Evolutionary conservation across 2,329 filamentous ascomycete genomes (phyloP), one percentile per base, ranked within the genome.

Genomic region (Pseudocercospora fuligena): DNA sequence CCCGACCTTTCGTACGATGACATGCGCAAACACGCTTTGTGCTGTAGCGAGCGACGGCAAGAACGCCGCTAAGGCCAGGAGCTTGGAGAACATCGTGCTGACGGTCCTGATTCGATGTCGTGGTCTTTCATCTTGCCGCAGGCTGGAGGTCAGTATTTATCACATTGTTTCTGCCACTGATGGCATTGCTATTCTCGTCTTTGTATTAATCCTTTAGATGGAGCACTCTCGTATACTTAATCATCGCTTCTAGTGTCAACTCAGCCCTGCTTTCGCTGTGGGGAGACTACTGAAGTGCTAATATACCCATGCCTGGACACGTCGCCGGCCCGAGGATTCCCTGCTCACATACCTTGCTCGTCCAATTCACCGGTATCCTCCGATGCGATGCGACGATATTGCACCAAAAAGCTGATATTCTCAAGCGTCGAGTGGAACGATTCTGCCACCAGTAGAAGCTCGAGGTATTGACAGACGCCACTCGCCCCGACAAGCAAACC

Each of bases 1-100:
- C 6, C 31, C 21, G 21, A 21, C 6, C 14, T 11, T 21, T 16
- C 51, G 19, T 61, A 65, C 66, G 12, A 69, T 53, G 9, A 69
- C 64, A 54, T 69, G 66, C 21, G 66, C 66, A 40, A 69, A 69
- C n/a, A 64, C 66, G 56, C 59, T 64, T 27, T 69, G 66, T n/a
- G 66, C 66, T 21, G 31, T 19, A 12, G 64, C 57, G 29, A 64
- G 31, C 6, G 64, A 36, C 14, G 66, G 66, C 14, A 66, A 33
- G 21, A 64, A 33, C 16, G 61, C 57, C 6, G 61, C 58, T 14
- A 64, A 16, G 27, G 57, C 21, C 2, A 51, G 33, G n/a, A 63
- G 62, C 31, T 19, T 33, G 29, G 29, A 31, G 29, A 31, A 31
- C 29, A 31, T 8, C 29, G 9, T 31, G 6, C 6, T 31, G 29